These are phyloP conservation scores for Vachellia pachyceras DNA, from an alignment of 306 rosid species.

Conservation along the genomic window DNA sequence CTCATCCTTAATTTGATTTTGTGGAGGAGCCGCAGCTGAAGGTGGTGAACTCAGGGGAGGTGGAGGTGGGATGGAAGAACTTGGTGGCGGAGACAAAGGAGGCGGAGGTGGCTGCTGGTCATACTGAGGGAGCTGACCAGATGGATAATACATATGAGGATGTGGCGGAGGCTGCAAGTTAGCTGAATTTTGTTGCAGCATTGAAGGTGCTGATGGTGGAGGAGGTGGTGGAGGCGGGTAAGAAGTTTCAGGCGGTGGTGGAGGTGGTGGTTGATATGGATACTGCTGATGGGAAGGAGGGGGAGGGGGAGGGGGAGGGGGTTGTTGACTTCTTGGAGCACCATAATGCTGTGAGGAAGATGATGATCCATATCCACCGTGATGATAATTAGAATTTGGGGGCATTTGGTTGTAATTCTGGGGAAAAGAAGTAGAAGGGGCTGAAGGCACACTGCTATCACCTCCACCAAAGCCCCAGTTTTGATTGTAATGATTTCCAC, in stretches of 20 bases:
- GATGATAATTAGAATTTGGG: slow-evolving; percentile 61
- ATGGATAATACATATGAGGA: slow-evolving; percentile 63
- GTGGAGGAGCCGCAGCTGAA: slow-evolving; percentile 53
- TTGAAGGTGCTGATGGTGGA: slow-evolving; percentile 49
- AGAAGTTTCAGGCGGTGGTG: slow-evolving; percentile 67
- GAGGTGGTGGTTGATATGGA: slow-evolving; percentile 65
- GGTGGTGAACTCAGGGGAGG: slow-evolving; percentile 78
- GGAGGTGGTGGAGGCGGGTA: slow-evolving; percentile 83
- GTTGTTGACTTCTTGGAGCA: slow-evolving; percentile 59
- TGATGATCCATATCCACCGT: slow-evolving; percentile 42
- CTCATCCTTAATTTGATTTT: slow-evolving; percentile 47
- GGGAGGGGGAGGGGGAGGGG: slow-evolving; percentile 72
- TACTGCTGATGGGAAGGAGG: slow-evolving; percentile 66
- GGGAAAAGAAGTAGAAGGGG: slow-evolving; percentile 58
- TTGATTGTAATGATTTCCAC: slow-evolving; percentile 66
- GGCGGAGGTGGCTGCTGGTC: slow-evolving; percentile 71
- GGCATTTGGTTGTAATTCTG: slow-evolving; percentile 60
- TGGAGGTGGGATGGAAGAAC: slow-evolving; percentile 69
- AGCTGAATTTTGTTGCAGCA: slow-evolving; percentile 41
- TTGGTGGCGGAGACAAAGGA: slow-evolving; percentile 72
- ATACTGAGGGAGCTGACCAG: slow-evolving; percentile 63
- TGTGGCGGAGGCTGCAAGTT: slow-evolving; percentile 48
- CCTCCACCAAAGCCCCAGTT: slow-evolving; percentile 62
- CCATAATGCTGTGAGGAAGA: slow-evolving; percentile 54
- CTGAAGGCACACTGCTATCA: slow-evolving; percentile 44